These are phyloP conservation scores for Aspergillus sp. DNA, from an alignment of 2,329 filamentous ascomycete genomes.

Conservation along the genomic window DNA sequence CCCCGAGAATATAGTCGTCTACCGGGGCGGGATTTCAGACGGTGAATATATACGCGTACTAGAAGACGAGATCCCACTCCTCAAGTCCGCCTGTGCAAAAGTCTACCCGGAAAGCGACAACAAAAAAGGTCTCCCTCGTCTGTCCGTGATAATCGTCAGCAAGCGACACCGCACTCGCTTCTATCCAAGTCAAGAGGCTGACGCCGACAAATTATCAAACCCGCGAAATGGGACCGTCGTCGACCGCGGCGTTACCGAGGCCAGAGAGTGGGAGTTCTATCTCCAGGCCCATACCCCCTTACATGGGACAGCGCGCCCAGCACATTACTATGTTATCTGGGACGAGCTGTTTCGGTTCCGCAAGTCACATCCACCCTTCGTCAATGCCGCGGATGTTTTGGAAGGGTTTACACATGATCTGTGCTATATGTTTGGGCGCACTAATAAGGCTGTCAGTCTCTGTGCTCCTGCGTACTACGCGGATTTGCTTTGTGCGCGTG, in stretches of 20 bases:
- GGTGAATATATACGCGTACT: constrained; percentile 74
- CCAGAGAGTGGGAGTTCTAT: constrained; percentile 79
- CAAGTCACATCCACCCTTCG: constrained; percentile 15
- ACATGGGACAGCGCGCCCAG: constrained; percentile 78
- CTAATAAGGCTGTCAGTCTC: constrained; percentile 81
- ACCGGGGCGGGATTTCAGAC: constrained; percentile 86
- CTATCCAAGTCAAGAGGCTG: constrained; percentile 62
- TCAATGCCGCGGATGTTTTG: constrained; percentile 62
- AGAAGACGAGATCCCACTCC: constrained; percentile 59
- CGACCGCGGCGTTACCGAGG: constrained; percentile 77
- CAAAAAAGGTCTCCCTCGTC: constrained; percentile 55
- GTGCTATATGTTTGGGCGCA: constrained; percentile 80
- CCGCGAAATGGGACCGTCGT: constrained; percentile 77
- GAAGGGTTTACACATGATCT: constrained; percentile 74
- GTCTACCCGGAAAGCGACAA: constrained; percentile 55
- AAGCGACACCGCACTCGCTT: constrained; percentile 90
- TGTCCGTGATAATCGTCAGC: constrained; percentile 76
- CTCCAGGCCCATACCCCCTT: constrained; percentile 76
- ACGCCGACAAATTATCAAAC: constrained; percentile 61
- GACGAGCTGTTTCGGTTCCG: constrained; percentile 64
- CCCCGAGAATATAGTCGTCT: constrained; percentile 77
- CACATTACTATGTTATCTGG: constrained; percentile 74
- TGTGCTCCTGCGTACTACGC: constrained; percentile 90
- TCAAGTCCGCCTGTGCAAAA: constrained; percentile 60
- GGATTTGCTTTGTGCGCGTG: constrained; percentile 77